Conservation (phyloP, 2,329 filamentous ascomycete genomes). For the Aureobasidium subglaciale region DNA sequence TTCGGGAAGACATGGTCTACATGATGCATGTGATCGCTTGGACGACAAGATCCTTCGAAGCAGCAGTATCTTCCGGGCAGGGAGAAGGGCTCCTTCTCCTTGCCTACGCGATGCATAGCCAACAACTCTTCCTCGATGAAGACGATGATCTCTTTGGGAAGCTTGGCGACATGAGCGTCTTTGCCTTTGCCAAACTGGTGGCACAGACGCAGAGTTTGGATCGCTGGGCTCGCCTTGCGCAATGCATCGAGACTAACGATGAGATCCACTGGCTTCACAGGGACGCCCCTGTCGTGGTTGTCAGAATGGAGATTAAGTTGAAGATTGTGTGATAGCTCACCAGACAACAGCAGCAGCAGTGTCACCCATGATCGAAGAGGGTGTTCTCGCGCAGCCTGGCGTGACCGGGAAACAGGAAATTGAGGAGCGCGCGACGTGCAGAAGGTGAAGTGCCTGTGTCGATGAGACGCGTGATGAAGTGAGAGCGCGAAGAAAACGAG, state of each 20-base stretch:
- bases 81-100: neutral
- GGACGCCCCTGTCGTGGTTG: neutral
- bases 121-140: slow-evolving; percentile 3
- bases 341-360: neutral
- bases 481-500: neutral
- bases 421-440: neutral
- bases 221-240: neutral
- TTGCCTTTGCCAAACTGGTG: neutral
- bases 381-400: too few species aligned
- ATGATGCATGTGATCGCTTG: neutral
- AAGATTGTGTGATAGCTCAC: neutral
- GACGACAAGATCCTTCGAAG: neutral
- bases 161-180: neutral
- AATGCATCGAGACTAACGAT: neutral
- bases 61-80: neutral
- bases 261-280: neutral
- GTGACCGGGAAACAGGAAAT: neutral
- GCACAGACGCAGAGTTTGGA: neutral
- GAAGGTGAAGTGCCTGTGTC: neutral
- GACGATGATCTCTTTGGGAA: neutral
- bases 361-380: neutral
- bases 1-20: neutral
- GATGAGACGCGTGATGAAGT: neutral
- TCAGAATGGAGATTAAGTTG: neutral
- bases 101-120: neutral